Evolutionary conservation across 2,329 filamentous ascomycete genomes (phyloP).

Genomic region (Claviceps sp.): DNA sequence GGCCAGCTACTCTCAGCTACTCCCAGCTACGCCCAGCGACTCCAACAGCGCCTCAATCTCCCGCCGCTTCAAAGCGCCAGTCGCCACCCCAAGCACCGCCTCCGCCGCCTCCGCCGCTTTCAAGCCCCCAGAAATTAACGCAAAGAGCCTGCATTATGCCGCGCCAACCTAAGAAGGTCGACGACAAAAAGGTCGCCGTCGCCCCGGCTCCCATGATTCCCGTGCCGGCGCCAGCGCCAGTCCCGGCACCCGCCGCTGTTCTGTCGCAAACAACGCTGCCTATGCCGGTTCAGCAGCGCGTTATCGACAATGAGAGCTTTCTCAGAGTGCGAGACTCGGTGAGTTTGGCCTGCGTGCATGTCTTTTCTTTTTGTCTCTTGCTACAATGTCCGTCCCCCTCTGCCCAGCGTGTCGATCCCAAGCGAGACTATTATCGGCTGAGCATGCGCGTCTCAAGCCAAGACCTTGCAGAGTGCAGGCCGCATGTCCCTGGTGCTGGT

Average conservation of each 20-base stretch:
- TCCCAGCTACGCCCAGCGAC: slow-evolving; percentile 8
- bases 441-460: not conserved
- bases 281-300: slow-evolving; percentile 16
- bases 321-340: slow-evolving; percentile 70
- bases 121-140: not conserved
- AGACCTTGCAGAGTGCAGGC: not conserved
- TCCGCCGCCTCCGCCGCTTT: not conserved
- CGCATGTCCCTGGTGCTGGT: not conserved
- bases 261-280: slow-evolving; percentile 8
- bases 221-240: not conserved
- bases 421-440: not conserved
- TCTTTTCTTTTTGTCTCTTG: not conserved
- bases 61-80: slow-evolving; percentile 1
- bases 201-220: slow-evolving; percentile 17
- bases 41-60: slow-evolving; percentile 10
- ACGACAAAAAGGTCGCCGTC: slow-evolving; percentile 23
- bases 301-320: slow-evolving; percentile 62
- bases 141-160: slow-evolving; percentile 21
- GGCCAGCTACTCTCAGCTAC: not conserved
- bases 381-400: not conserved
- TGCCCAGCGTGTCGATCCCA: not conserved
- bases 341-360: slow-evolving; percentile 27
- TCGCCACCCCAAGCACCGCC: not conserved
- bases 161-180: slow-evolving; percentile 31
- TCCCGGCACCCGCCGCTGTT: not conserved